phyloP scores from a whole-genome alignment of 2,329 filamentous ascomycete genomes.

The Verticillium albo-atrum region DNA sequence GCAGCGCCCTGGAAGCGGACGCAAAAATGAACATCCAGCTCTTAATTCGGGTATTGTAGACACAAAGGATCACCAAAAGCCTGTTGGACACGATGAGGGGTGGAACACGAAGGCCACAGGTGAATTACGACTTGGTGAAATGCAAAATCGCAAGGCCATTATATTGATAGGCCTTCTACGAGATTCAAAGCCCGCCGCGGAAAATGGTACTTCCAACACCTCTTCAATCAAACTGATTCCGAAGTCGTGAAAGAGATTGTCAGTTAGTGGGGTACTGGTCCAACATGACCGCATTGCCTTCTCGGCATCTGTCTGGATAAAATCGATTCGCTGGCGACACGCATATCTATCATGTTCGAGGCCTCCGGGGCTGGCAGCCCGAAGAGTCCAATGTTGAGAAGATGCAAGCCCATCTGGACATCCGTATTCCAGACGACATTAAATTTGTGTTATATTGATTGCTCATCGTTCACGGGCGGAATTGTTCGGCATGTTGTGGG shows the following conservation, averaged over 20 bases:
- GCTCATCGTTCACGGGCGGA: constrained; percentile 1
- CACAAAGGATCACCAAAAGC: too few species aligned
- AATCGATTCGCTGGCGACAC: constrained; percentile 3
- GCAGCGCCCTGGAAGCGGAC: too few species aligned
- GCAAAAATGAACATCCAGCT: too few species aligned
- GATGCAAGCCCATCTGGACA: constrained; percentile 1
- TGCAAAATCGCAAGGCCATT: constrained; percentile 5
- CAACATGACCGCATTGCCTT: constrained; percentile 1
- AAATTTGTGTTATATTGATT: constrained; percentile 3
- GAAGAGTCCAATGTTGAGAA: background rate
- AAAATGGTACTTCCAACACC: constrained; percentile 3
- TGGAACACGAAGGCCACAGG: constrained; percentile 1
- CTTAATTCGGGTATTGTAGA: too few species aligned
- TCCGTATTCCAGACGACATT: background rate
- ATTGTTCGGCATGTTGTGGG: constrained; percentile 2
- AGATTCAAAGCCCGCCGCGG: constrained; percentile 2
- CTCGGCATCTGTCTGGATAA: constrained; percentile 2
- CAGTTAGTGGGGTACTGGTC: constrained; percentile 3
- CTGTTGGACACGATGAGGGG: too few species aligned
- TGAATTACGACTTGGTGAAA: constrained; percentile 1
- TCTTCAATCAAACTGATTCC: constrained; percentile 1
- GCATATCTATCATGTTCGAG: constrained; percentile 1
- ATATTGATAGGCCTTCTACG: constrained; percentile 1
- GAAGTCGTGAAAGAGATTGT: constrained; percentile 4
- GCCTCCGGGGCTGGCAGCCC: constrained; percentile 1